Conservation (phyloP, 2,329 filamentous ascomycete species). For the Aureobasidium pullulans region DNA sequence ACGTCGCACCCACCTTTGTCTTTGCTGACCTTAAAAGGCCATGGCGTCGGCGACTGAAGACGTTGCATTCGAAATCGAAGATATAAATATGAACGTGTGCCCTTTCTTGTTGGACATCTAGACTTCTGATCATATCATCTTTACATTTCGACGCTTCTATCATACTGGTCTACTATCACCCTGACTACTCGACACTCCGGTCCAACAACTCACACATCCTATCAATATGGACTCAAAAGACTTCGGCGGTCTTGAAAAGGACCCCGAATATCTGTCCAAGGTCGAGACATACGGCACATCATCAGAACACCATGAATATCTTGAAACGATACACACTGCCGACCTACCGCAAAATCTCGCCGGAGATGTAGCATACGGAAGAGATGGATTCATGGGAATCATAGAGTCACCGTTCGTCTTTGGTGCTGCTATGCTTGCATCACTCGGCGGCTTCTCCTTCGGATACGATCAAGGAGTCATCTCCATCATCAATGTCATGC, state of each 20-base stretch:
- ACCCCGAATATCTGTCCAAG: neutral
- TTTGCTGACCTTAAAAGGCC: no score
- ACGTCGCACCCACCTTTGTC: no score
- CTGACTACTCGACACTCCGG: neutral
- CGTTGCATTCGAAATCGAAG: no score
- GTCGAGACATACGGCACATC: neutral
- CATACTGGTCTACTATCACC: neutral
- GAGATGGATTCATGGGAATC: neutral
- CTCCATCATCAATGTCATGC: conserved; percentile 43
- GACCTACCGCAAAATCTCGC: neutral
- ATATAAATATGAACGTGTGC: no score
- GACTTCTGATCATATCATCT: no score
- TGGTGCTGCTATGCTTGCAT: neutral
- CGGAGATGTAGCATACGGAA: neutral
- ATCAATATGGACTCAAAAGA: neutral
- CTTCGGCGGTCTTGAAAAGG: neutral
- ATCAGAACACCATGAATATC: neutral
- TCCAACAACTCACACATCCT: neutral
- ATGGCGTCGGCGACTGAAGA: no score
- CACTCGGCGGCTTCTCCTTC: neutral
- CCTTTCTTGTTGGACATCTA: no score
- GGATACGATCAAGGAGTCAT: conserved; percentile 21
- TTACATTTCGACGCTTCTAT: neutral
- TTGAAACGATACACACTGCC: neutral
- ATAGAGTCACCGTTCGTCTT: neutral